Conservation (phyloP, 2,329 filamentous ascomycete genomes). For the Venturia nashicola region DNA sequence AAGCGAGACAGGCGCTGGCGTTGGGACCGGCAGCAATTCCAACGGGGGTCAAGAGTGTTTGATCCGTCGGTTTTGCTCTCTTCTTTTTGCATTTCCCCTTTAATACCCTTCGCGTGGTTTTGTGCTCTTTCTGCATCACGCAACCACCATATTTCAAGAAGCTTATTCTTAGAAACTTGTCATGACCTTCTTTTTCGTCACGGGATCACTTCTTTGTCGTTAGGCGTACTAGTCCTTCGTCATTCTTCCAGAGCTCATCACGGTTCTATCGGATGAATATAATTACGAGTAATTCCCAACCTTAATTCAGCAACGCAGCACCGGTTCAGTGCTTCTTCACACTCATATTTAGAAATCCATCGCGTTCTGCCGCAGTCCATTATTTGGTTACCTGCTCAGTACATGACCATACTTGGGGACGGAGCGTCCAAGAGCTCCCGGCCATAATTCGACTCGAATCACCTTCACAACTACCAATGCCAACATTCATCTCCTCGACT, state of each 20-base stretch:
- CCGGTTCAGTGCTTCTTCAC: background rate
- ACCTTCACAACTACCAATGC: background rate
- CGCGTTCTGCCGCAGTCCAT: background rate
- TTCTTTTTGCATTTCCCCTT: background rate
- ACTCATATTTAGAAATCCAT: background rate
- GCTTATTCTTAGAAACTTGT: background rate
- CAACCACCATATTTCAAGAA: background rate
- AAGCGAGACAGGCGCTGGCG: background rate
- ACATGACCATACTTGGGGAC: too few species aligned
- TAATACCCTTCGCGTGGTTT: background rate
- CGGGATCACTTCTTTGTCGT: too few species aligned
- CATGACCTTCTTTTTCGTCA: too few species aligned
- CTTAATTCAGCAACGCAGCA: background rate
- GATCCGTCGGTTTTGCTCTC: background rate
- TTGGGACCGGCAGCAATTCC: background rate
- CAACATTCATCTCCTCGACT: background rate
- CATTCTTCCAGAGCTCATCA: too few species aligned
- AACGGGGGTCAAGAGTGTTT: background rate
- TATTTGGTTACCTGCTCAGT: background rate
- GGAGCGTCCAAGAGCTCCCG: too few species aligned
- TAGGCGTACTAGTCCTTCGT: too few species aligned
- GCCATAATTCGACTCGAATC: background rate
- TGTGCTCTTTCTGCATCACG: background rate
- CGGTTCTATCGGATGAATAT: background rate
- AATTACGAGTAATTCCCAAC: too few species aligned